These are phyloP conservation scores for Chlorella sp. DNA, from an alignment of 139 green algal genomes.

Conservation along the genomic window DNA sequence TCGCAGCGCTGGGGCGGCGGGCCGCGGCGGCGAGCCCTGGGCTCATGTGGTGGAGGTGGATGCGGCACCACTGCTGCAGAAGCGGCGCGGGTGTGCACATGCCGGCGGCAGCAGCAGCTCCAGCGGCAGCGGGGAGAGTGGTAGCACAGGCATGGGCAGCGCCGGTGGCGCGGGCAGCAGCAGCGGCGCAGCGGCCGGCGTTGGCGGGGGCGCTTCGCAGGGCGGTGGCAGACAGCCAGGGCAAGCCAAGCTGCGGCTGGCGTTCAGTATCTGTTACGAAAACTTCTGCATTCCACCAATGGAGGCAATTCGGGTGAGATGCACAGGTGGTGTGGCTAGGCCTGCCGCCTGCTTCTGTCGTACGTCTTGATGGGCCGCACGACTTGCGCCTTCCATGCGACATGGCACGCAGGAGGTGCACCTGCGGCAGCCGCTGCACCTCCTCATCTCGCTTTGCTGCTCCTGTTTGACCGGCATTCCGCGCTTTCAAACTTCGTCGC, in stretches of 20 bases:
- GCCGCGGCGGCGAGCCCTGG: not conserved
- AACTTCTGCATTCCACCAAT: not conserved
- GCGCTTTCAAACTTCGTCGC: not conserved
- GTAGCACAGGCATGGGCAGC: too few species aligned
- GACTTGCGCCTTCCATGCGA: not conserved
- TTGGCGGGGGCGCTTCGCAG: too few species aligned
- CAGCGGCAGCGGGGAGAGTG: not conserved
- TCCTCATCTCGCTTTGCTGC: conserved; percentile 3
- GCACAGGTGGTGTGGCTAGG: not conserved
- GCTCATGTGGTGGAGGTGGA: not conserved
- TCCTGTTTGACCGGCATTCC: too few species aligned
- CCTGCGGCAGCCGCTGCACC: not conserved
- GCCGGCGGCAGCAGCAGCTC: not conserved
- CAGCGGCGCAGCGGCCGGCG: too few species aligned
- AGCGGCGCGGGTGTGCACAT: not conserved
- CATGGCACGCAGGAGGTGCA: conserved; percentile 2
- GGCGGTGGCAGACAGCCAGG: too few species aligned
- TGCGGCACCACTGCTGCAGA: not conserved
- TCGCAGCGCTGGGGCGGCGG: not conserved
- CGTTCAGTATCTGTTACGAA: not conserved
- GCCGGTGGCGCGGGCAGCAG: not conserved
- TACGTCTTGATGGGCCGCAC: too few species aligned
- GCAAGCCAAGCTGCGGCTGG: not conserved
- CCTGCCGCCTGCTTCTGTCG: not conserved
- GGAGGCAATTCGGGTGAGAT: not conserved